Evolutionary conservation across 2,329 filamentous ascomycete species (phyloP).

Genomic region (Aspergillus nomiae): DNA sequence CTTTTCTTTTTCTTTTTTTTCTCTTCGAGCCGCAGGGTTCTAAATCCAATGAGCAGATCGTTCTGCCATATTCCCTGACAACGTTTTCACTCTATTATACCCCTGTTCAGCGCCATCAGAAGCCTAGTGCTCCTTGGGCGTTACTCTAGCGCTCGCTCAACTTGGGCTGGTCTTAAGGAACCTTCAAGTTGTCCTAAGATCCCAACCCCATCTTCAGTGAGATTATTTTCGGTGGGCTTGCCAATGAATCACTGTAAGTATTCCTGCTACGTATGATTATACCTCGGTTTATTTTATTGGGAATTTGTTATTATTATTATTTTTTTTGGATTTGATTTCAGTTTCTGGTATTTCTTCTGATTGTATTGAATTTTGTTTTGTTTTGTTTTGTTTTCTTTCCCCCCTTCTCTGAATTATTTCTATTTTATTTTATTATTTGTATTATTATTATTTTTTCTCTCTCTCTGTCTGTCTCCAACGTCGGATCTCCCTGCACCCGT

Average conservation of each 20-base stretch:
- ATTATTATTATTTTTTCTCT: background rate
- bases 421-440: background rate
- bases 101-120: constrained; percentile 16
- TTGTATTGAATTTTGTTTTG: background rate
- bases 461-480: background rate
- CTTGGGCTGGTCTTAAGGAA: constrained; percentile 24
- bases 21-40: constrained; percentile 14
- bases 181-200: constrained; percentile 6
- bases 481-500: constrained; percentile 11
- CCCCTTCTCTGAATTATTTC: background rate
- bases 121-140: constrained; percentile 20
- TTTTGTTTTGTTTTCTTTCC: background rate
- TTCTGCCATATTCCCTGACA: constrained; percentile 9
- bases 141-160: constrained; percentile 26
- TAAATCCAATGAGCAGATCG: constrained; percentile 11
- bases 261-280: background rate
- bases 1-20: background rate
- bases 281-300: background rate
- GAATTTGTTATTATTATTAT: background rate
- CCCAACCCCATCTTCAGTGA: background rate
- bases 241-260: constrained; percentile 29
- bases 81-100: constrained; percentile 20
- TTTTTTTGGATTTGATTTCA: background rate
- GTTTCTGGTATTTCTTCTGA: too few species aligned
- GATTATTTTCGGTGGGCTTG: constrained; percentile 6